A percentile compares a stretch with the other conserved stretches of the same genome.
Evolutionary conservation across 345 rosid species (phyloP).

Genomic region (Pistacia atlantica): DNA sequence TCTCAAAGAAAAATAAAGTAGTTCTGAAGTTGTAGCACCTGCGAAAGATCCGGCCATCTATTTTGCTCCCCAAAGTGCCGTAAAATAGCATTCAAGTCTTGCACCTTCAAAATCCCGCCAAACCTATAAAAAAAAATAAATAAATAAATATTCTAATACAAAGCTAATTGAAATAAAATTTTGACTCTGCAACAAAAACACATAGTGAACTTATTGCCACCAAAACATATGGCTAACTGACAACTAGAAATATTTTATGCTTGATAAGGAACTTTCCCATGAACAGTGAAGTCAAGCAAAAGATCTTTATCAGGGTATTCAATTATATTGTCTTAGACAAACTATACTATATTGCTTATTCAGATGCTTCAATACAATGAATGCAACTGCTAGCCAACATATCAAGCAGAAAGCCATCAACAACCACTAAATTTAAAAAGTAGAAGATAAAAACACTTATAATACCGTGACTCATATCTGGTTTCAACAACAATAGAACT

Average conservation of each 20-base stretch:
- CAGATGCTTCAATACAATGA: too few species aligned
- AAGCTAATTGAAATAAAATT: neutral
- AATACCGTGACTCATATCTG: too few species aligned
- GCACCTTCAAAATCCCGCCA: slow-evolving; percentile 63
- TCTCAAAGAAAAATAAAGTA: slow-evolving; percentile 4
- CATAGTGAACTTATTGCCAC: neutral
- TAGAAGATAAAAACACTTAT: too few species aligned
- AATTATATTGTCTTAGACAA: too few species aligned
- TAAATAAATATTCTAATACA: neutral
- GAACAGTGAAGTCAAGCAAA: too few species aligned
- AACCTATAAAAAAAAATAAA: slow-evolving; percentile 32
- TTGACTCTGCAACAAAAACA: neutral
- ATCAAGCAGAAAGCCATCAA: too few species aligned
- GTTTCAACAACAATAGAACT: too few species aligned
- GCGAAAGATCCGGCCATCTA: slow-evolving; percentile 65
- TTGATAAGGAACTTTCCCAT: too few species aligned
- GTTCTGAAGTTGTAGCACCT: slow-evolving; percentile 43
- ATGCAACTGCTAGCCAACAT: too few species aligned
- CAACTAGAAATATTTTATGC: neutral
- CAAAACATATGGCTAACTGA: neutral
- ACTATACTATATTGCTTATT: too few species aligned
- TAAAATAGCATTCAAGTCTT: slow-evolving; percentile 77
- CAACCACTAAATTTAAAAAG: too few species aligned
- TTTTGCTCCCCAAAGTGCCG: slow-evolving; percentile 68
- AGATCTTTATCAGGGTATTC: too few species aligned